Evolutionary conservation across 176 grass and related monocot genomes (phyloP), one percentile per base, ranked within the genome.

Genomic region (Cocos nucifera): DNA sequence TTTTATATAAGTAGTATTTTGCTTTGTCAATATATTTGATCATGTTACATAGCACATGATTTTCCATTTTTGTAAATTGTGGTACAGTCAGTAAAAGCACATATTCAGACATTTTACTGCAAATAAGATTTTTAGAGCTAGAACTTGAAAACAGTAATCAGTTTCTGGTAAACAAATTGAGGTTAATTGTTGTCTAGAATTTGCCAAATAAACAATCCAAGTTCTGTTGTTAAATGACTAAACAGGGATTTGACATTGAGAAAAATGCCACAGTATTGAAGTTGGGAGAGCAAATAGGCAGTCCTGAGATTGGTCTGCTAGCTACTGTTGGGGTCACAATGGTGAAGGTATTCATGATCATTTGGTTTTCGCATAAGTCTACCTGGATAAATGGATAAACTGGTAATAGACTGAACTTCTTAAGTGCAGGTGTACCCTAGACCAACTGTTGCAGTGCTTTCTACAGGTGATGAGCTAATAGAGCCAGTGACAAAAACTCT

Each of bases 381-480:
- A 2, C 50, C 14, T 2, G 24, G 61, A 27, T 23, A 17, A 63
- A 54, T 19, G 23, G 61, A 17, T 14, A 49, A 16, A 39, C 50
- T 63, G 51, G 5, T 1, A 8, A 30, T 50, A 74, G 69, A 70
- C 50, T 44, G 69, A 17, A 6, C 51, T 56, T 73, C 25, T 32
- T 55, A 4, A 64, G 30, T 32, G 53, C 75, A 97, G 93, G 93
- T 85, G 4, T 78, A 88, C 58, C 87, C 61, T 65, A 75, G 76
- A 53, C 84, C 93, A 32, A 85, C 80, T 18, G 48, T 97, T 30
- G 81, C 80, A 32, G 67, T 92, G 50, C 81, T 92, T 83, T 97
- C 93, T 63, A 97, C 87, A 10, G 93, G 93, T 70, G 87, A 97
- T 58, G 93, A 97, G 23, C 58, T 97, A 75, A 87, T 88, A 63